These are phyloP conservation scores for Cyberlindnera maclurae DNA, from an alignment of 805 yeast genomes.

Conservation along the genomic window DNA sequence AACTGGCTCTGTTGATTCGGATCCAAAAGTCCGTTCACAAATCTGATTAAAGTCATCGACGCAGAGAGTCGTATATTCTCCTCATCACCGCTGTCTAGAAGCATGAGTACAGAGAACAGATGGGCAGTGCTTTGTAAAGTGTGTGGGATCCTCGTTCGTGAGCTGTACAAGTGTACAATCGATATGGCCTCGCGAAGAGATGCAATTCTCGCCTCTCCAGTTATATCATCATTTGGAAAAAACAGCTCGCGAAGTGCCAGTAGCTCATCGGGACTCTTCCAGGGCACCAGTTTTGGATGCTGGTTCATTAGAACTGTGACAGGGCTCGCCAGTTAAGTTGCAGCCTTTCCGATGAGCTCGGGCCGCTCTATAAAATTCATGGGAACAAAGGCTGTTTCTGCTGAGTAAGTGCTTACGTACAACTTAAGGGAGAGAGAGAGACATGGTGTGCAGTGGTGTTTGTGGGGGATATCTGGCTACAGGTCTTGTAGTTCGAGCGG, in stretches of 20 bases:
- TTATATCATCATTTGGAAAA: slow-evolving; percentile 4
- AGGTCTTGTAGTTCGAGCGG: no score
- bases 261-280: slow-evolving; percentile 9
- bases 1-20: slow-evolving; percentile 72
- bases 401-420: no score
- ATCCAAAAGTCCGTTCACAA: slow-evolving; percentile 88
- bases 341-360: no score
- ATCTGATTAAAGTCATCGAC: slow-evolving; percentile 67
- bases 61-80: slow-evolving; percentile 5
- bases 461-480: no score
- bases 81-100: not conserved
- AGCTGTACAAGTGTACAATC: slow-evolving; percentile 11
- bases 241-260: slow-evolving; percentile 10
- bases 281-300: slow-evolving; percentile 4
- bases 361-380: no score
- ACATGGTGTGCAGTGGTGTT: no score
- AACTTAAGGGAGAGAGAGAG: no score
- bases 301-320: slow-evolving; percentile 1
- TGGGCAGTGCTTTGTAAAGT: slow-evolving; percentile 14
- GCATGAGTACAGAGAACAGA: slow-evolving; percentile 8
- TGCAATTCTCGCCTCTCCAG: not conserved
- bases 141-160: slow-evolving; percentile 15
- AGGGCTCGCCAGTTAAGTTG: no score
- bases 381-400: no score
- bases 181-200: slow-evolving; percentile 8